A percentile compares a stretch with the other conserved stretches of the same genome.
Conservation (phyloP, 2,329 filamentous ascomycete genomes). For the Torrubiellomyces zombiae region DNA sequence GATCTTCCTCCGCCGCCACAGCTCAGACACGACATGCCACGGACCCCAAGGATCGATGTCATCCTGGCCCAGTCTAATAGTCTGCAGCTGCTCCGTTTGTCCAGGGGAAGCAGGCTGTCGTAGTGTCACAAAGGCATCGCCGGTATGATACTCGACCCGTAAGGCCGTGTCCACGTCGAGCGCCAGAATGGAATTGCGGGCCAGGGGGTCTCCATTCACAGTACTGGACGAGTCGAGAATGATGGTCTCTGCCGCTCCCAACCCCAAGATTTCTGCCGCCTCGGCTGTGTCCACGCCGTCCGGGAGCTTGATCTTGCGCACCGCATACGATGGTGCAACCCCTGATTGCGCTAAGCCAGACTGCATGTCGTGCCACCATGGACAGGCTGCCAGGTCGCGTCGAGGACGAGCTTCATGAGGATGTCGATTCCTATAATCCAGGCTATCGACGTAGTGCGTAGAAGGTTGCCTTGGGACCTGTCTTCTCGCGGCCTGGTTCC, state of each 20-base stretch:
- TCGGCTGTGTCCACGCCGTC: slow-evolving; percentile 31
- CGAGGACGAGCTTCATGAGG: slow-evolving; percentile 6
- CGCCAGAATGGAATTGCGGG: slow-evolving; percentile 57
- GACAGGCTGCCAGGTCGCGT: slow-evolving; percentile 6
- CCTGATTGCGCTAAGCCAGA: slow-evolving; percentile 13
- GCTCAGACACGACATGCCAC: slow-evolving; percentile 34
- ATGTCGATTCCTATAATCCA: slow-evolving; percentile 7
- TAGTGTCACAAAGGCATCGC: slow-evolving; percentile 20
- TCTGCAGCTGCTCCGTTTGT: slow-evolving; percentile 11
- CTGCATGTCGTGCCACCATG: slow-evolving; percentile 10
- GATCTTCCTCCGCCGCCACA: slow-evolving; percentile 17
- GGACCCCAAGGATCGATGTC: slow-evolving; percentile 17
- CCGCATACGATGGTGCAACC: slow-evolving; percentile 19
- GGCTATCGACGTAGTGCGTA: slow-evolving; percentile 6
- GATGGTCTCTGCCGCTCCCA: slow-evolving; percentile 27
- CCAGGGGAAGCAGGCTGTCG: slow-evolving; percentile 9
- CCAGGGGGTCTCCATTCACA: slow-evolving; percentile 22
- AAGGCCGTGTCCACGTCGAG: slow-evolving; percentile 40
- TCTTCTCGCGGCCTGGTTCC: slow-evolving; percentile 28
- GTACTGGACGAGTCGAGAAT: slow-evolving; percentile 45
- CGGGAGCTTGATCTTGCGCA: slow-evolving; percentile 25
- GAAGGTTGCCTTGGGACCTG: slow-evolving; percentile 1
- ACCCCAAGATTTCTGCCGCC: slow-evolving; percentile 33
- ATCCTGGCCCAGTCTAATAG: slow-evolving; percentile 9
- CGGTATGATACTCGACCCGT: slow-evolving; percentile 39